Base-by-base conservation (phyloP, 495 filamentous ascomycete genomes). In the Hypoxylon lenormandii region DNA sequence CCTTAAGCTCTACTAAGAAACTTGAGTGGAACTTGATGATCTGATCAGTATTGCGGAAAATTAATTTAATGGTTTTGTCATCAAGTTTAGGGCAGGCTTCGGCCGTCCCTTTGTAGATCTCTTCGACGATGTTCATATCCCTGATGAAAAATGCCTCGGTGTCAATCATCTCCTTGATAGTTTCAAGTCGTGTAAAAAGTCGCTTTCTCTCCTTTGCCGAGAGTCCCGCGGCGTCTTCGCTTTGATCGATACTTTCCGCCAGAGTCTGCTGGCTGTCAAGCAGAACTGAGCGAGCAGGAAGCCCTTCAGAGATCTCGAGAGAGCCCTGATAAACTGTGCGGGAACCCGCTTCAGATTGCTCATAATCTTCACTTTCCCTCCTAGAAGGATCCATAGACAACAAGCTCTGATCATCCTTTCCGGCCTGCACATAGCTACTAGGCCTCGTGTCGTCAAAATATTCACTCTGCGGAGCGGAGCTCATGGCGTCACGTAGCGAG, bases 21-120 rank as follows among this genome's bases (percentile, higher is more conserved):
- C 79, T 75, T 49, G 89, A 87, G 36, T 93, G 92, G 71, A 98
- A 97, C 13, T 85, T 83, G 59, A 92, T 89, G 67, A 98, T 88
- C 65, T 96, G 87, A 62, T 93, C 90, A 2, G 90, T 92, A 72
- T 98, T 98, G 50, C 90, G 87, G 74, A 98, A 98, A 16, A 98
- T 86, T 13, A 89, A 83, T 75, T 92, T 95, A 61, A 95, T 88
- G 59, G 97, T 96, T 46, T 93, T 90, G 15, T 83, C 76, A 22
- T 90, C 91, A n/a, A 97, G 84, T 53, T 91, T 86, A 16, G 92
- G 85, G 47, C 89, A 90, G 15, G 92, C 89, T 64, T 90, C 90
- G 0, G 92, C 92, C 0, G 95, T 97, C n/a, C 90, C 92, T 77
- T 94, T 96, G 82, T 97, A 98, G 45, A 98, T 97, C 71, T 97